These are phyloP conservation scores for Mycena vulgaris DNA, from an alignment of 768 basidiomycete genomes.

Conservation along the genomic window DNA sequence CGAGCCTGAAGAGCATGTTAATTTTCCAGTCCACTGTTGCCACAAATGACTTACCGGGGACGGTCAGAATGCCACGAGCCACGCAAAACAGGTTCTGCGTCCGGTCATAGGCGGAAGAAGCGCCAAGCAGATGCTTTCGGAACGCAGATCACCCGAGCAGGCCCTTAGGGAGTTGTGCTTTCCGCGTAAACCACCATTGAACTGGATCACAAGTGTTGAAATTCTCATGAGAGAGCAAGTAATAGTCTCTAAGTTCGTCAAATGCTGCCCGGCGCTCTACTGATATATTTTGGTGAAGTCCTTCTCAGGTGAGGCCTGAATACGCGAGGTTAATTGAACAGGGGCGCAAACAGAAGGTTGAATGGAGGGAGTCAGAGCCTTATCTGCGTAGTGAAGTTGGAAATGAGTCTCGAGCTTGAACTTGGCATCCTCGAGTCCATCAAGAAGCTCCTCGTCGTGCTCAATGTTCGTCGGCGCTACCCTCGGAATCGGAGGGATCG, in stretches of 20 bases:
- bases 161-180: conserved; percentile 39
- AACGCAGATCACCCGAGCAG: too few relatives aligned
- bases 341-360: neutral
- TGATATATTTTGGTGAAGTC: conserved; percentile 2
- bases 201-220: conserved; percentile 1
- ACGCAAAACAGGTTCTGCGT: conserved; percentile 36
- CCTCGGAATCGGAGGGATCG: neutral
- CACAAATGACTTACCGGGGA: conserved; percentile 36
- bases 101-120: too few relatives aligned
- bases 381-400: too few relatives aligned
- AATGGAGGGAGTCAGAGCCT: too few relatives aligned
- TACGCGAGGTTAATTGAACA: neutral
- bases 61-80: conserved; percentile 39
- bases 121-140: too few relatives aligned
- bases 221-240: neutral
- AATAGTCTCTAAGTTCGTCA: conserved; percentile 8
- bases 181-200: conserved; percentile 2
- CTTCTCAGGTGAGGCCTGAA: conserved; percentile 4
- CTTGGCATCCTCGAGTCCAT: too few relatives aligned
- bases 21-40: neutral
- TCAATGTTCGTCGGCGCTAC: too few relatives aligned
- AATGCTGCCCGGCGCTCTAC: neutral
- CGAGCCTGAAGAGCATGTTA: conserved; percentile 33
- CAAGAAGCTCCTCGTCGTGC: too few relatives aligned
- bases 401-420: too few relatives aligned